Percentiles rank a stretch among this genome's conserved stretches.
Conservation (phyloP, 106 monocot genomes). For the Phalaenopsis aphrodite region DNA sequence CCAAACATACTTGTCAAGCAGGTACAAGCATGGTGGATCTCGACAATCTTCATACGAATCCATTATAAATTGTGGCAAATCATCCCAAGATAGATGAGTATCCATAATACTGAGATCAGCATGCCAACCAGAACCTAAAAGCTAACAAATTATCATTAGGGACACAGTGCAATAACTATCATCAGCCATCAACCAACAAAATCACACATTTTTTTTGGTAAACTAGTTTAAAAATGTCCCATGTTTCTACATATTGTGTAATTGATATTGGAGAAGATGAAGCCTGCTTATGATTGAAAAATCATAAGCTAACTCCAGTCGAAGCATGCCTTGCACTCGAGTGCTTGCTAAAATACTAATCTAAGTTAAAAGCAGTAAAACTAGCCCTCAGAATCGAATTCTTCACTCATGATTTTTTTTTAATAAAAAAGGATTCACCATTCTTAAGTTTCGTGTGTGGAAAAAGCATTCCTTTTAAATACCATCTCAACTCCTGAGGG, state of each 20-base stretch:
- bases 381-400: background rate
- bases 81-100: conserved; percentile 55
- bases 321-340: background rate
- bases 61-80: conserved; percentile 83
- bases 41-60: conserved; percentile 96
- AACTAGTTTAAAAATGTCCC: background rate
- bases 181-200: background rate
- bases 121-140: conserved; percentile 75
- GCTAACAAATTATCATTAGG: background rate
- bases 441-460: background rate
- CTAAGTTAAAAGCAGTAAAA: conserved; percentile 1
- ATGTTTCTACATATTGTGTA: background rate
- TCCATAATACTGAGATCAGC: conserved; percentile 31
- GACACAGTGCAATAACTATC: background rate
- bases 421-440: background rate
- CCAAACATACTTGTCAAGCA: conserved; percentile 75
- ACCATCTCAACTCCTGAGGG: background rate
- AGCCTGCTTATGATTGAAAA: background rate
- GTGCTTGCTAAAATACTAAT: background rate
- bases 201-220: background rate
- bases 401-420: background rate
- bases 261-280: background rate
- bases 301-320: background rate
- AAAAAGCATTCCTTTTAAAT: background rate
- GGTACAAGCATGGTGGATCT: conserved; percentile 81